phyloP scores from a whole-genome alignment of 140 eudicot species.

The Senecio squalidus region DNA sequence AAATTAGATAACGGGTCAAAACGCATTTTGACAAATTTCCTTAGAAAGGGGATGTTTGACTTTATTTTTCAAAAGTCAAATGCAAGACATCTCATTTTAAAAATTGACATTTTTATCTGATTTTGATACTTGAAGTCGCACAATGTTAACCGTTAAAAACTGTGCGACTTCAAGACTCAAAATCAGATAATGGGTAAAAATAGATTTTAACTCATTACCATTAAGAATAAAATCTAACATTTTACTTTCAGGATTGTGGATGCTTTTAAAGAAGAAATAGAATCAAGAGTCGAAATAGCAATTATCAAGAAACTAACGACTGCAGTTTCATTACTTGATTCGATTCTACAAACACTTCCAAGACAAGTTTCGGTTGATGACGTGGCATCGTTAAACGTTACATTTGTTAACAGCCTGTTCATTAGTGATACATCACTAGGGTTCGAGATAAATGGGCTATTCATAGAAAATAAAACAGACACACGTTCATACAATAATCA shows the following conservation, averaged over 20 bases:
- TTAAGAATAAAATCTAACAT: background rate
- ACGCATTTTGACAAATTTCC: no score
- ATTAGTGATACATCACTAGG: conserved; percentile 52
- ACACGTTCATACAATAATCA: conserved; percentile 17
- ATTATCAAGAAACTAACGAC: conserved; percentile 48
- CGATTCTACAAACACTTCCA: conserved; percentile 61
- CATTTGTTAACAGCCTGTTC: conserved; percentile 57
- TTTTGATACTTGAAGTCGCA: no score
- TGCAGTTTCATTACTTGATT: conserved; percentile 48
- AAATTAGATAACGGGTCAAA: no score
- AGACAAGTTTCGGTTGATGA: conserved; percentile 53
- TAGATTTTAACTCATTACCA: no score
- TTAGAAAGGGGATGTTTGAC: no score
- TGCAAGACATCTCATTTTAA: no score
- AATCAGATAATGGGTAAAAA: no score
- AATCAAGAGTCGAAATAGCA: conserved; percentile 59
- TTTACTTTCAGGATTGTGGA: conserved; percentile 58
- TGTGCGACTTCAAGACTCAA: no score
- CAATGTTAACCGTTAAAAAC: no score
- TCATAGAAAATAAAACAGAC: conserved; percentile 24
- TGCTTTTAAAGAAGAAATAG: conserved; percentile 57
- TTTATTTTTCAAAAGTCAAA: no score
- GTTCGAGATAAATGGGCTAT: conserved; percentile 71
- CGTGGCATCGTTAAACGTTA: conserved; percentile 51
- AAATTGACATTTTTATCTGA: no score